phyloP scores from a whole-genome alignment of 352 stramenopile species.

The Pythium dissimile region DNA sequence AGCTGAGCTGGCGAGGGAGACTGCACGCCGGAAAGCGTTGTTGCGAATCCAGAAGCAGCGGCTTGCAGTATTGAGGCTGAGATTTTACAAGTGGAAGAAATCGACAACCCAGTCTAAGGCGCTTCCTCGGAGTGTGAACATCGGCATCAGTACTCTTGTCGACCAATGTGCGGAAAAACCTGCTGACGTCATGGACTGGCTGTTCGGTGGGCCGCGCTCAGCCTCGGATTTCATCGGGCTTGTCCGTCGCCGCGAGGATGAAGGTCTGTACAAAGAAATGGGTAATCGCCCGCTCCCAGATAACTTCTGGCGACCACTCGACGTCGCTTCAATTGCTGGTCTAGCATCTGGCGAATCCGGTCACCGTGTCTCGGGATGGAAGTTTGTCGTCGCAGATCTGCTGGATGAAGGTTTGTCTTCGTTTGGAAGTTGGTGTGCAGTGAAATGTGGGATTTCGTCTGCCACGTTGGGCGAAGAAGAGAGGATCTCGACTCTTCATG shows the following conservation, averaged over 20 bases:
- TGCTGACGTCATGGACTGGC: conserved; percentile 16
- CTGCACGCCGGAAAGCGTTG: conserved; percentile 32
- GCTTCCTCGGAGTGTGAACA: conserved; percentile 31
- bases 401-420: conserved; percentile 46
- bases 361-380: conserved; percentile 36
- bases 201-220: conserved; percentile 18
- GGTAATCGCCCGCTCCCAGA: background rate
- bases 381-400: conserved; percentile 73
- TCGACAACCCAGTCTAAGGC: conserved; percentile 53
- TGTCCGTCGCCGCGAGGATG: background rate
- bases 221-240: conserved; percentile 23
- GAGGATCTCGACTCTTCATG: conserved; percentile 15
- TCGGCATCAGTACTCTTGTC: conserved; percentile 29
- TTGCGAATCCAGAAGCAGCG: conserved; percentile 41
- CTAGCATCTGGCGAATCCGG: background rate
- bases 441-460: conserved; percentile 38
- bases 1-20: conserved; percentile 45
- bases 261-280: background rate
- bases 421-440: conserved; percentile 73
- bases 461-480: conserved; percentile 26
- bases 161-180: conserved; percentile 2
- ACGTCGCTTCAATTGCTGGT: conserved; percentile 34
- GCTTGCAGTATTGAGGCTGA: conserved; percentile 50
- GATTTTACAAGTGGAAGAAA: conserved; percentile 59
- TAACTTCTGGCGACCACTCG: conserved; percentile 26